Percentiles rank a stretch among this genome's conserved stretches.
These are phyloP conservation scores for Krasilnikovozyma curviuscula DNA, from an alignment of 768 basidiomycete genomes.

Conservation along the genomic window DNA sequence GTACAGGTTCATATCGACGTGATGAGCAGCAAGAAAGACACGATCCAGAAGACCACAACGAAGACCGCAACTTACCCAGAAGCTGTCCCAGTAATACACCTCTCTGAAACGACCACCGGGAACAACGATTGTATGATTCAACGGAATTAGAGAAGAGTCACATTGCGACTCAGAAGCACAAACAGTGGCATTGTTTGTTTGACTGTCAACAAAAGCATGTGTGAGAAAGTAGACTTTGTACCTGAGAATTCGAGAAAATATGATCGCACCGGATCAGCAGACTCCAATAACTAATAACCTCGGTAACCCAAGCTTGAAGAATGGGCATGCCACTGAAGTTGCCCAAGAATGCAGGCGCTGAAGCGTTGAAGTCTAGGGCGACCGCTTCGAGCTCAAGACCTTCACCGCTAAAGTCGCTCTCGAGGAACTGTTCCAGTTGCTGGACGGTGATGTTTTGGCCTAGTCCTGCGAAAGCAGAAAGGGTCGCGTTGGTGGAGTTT, in stretches of 20 bases:
- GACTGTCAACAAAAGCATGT: conserved; percentile 16
- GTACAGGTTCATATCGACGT: background rate
- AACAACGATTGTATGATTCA: conserved; percentile 79
- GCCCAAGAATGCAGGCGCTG: conserved; percentile 44
- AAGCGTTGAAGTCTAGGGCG: conserved; percentile 40
- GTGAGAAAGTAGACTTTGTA: background rate
- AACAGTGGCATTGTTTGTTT: conserved; percentile 48
- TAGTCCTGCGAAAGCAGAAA: conserved; percentile 40
- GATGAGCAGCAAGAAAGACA: background rate
- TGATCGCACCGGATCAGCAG: conserved; percentile 37
- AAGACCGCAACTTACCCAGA: background rate
- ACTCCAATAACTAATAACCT: conserved; percentile 73
- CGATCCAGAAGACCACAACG: background rate
- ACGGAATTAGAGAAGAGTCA: conserved; percentile 66
- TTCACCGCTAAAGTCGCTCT: conserved; percentile 61
- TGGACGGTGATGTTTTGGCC: conserved; percentile 28
- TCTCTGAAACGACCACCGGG: conserved; percentile 57
- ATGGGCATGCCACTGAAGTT: conserved; percentile 53
- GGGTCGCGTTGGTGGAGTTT: conserved; percentile 43
- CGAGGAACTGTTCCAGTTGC: conserved; percentile 55
- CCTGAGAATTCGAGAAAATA: background rate
- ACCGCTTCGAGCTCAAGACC: conserved; percentile 59
- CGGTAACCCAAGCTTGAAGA: conserved; percentile 48
- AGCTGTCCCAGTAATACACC: conserved; percentile 27
- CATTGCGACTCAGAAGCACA: conserved; percentile 41